Conservation (phyloP, 2,329 filamentous ascomycete genomes). For the Alternaria brassicae region DNA sequence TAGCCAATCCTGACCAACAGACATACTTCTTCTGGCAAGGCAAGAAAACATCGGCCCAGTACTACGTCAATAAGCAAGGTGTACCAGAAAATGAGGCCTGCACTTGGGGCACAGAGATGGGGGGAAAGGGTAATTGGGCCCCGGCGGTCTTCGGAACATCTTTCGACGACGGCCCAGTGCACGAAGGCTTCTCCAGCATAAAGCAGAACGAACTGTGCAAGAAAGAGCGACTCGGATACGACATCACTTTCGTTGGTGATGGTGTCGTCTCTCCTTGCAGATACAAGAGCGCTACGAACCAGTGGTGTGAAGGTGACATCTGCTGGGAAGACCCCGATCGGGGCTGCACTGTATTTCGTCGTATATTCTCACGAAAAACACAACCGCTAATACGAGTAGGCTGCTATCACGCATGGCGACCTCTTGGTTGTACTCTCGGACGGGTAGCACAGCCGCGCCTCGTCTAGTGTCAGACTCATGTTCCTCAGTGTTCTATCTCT, state of each 20-base stretch:
- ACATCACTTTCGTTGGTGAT: conserved; percentile 77
- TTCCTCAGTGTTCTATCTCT: background rate
- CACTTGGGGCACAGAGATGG: conserved; percentile 71
- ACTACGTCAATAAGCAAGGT: conserved; percentile 92
- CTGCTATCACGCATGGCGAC: conserved; percentile 29
- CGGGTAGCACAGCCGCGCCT: conserved; percentile 18
- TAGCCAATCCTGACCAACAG: conserved; percentile 77
- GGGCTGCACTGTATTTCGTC: conserved; percentile 79
- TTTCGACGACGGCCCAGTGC: conserved; percentile 57
- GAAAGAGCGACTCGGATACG: conserved; percentile 73
- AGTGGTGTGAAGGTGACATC: conserved; percentile 63
- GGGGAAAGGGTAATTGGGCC: conserved; percentile 78
- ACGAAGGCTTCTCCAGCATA: conserved; percentile 77
- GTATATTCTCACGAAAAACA: background rate
- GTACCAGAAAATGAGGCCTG: conserved; percentile 72
- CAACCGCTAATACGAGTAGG: conserved; percentile 19
- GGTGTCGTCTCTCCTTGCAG: conserved; percentile 55
- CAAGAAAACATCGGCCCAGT: conserved; percentile 83
- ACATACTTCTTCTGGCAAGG: conserved; percentile 81
- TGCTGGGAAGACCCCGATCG: conserved; percentile 54
- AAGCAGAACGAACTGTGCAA: conserved; percentile 83
- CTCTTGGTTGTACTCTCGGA: conserved; percentile 41
- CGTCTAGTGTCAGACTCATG: background rate
- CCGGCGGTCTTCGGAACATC: conserved; percentile 87
- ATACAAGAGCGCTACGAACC: conserved; percentile 72